These are phyloP conservation scores for Trichoderma oligosporum DNA, from an alignment of 2,329 filamentous ascomycete species.

Conservation along the genomic window DNA sequence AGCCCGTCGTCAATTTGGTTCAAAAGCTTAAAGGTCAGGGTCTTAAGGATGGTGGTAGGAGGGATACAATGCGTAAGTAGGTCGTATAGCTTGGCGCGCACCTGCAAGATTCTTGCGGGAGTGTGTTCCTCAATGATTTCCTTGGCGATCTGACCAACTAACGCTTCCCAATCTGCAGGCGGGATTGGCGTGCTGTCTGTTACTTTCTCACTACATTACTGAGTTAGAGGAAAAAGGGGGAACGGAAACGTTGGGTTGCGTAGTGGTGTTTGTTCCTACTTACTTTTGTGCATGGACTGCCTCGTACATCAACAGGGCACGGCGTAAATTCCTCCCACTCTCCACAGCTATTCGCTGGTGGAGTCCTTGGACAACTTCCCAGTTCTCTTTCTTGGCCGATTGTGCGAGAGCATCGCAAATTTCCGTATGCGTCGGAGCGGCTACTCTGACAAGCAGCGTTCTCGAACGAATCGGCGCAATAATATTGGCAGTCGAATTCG, in stretches of 20 bases:
- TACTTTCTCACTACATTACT: slow-evolving; percentile 70
- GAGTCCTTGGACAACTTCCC: slow-evolving; percentile 69
- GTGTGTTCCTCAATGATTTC: slow-evolving; percentile 92
- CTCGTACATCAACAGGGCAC: slow-evolving; percentile 93
- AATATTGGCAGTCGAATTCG: slow-evolving; percentile 96
- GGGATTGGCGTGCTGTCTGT: slow-evolving; percentile 85
- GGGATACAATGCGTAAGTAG: slow-evolving; percentile 96
- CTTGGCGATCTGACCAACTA: slow-evolving; percentile 83
- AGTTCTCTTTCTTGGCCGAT: slow-evolving; percentile 74
- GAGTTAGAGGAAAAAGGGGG: slow-evolving; percentile 30
- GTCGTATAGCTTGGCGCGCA: slow-evolving; percentile 93
- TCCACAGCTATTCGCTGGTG: slow-evolving; percentile 84
- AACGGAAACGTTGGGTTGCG: not conserved
- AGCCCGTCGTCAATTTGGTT: slow-evolving; percentile 81
- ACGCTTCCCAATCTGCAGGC: slow-evolving; percentile 92
- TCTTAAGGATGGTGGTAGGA: slow-evolving; percentile 88
- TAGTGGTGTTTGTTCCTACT: slow-evolving; percentile 27
- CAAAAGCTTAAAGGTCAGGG: slow-evolving; percentile 88
- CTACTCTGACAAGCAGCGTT: slow-evolving; percentile 85
- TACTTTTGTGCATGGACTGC: slow-evolving; percentile 97
- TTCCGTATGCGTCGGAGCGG: slow-evolving; percentile 80
- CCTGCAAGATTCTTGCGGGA: slow-evolving; percentile 81
- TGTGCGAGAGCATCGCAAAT: slow-evolving; percentile 73
- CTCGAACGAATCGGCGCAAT: slow-evolving; percentile 96
- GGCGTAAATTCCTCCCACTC: slow-evolving; percentile 84